A percentile compares a stretch with the other conserved stretches of the same genome.
Evolutionary conservation across 2,329 filamentous ascomycete species (phyloP).

Genomic region (Xylariaceae sp.): DNA sequence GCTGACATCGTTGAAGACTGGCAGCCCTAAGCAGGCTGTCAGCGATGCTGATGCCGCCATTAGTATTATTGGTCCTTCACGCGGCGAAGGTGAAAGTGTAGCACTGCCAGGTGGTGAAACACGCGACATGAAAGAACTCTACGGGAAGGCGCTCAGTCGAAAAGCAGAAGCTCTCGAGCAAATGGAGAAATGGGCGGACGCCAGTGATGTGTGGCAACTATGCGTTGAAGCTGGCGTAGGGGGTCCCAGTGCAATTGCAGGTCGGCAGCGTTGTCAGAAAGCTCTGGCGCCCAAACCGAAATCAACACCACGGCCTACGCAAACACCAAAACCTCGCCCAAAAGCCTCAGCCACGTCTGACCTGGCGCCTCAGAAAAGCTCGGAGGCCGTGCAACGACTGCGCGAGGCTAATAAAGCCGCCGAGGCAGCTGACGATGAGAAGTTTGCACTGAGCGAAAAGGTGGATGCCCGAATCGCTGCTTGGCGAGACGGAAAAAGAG

Average conservation of each 20-base stretch:
- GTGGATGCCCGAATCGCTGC: conserved; percentile 74
- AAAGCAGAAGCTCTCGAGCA: conserved; percentile 96
- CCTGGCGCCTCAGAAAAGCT: conserved; percentile 49
- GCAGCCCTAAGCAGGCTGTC: conserved; percentile 83
- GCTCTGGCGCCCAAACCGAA: conserved; percentile 69
- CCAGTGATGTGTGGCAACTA: conserved; percentile 71
- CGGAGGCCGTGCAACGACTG: conserved; percentile 76
- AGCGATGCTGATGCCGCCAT: conserved; percentile 79
- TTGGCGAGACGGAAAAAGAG: conserved; percentile 89
- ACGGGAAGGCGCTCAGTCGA: conserved; percentile 85
- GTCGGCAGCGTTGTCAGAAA: conserved; percentile 83
- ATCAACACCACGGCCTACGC: conserved; percentile 42
- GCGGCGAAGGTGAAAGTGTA: conserved; percentile 77
- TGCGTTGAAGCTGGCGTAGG: conserved; percentile 83
- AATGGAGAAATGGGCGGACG: conserved; percentile 90
- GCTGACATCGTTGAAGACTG: conserved; percentile 84
- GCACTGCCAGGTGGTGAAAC: conserved; percentile 59
- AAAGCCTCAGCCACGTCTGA: conserved; percentile 38
- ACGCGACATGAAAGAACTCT: conserved; percentile 90
- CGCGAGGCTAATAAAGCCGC: conserved; percentile 81
- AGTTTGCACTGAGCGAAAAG: conserved; percentile 79
- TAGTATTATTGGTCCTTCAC: conserved; percentile 70
- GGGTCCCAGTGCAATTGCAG: conserved; percentile 77
- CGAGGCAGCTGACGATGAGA: conserved; percentile 85
- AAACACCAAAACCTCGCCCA: conserved; percentile 43